These are phyloP conservation scores for Tympanopsis confertula DNA, from an alignment of 2,329 filamentous ascomycete species.

Conservation along the genomic window DNA sequence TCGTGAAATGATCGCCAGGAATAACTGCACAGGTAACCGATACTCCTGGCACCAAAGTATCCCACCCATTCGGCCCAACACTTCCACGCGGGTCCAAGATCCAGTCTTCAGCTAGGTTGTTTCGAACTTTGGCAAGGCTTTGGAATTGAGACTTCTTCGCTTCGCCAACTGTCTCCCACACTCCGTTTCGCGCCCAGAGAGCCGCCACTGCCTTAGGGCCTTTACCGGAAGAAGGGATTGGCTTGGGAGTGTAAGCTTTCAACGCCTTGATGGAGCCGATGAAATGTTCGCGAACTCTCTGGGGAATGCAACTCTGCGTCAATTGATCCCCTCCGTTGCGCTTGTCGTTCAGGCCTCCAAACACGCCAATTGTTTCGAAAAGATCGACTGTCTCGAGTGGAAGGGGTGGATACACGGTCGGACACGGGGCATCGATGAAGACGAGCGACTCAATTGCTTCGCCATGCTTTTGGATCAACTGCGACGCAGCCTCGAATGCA, in stretches of 20 bases:
- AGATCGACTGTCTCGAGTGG: not conserved
- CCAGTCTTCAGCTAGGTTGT: not conserved
- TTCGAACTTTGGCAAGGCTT: not conserved
- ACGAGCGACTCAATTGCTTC: not conserved
- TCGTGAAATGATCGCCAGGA: too few relatives aligned
- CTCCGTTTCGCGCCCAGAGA: not conserved
- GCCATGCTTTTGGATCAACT: not conserved
- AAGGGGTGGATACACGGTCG: not conserved
- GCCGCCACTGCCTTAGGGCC: not conserved
- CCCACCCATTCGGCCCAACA: constrained; percentile 1
- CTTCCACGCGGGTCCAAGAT: not conserved
- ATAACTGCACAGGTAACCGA: too few relatives aligned
- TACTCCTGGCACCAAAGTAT: not conserved
- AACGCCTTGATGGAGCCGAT: not conserved
- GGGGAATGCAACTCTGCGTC: too few relatives aligned
- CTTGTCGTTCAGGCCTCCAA: not conserved
- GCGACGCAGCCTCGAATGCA: constrained; percentile 2
- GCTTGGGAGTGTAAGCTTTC: not conserved
- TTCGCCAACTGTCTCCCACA: not conserved
- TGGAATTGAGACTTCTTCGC: not conserved
- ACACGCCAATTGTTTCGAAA: not conserved
- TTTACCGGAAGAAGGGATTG: not conserved
- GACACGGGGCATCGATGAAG: not conserved
- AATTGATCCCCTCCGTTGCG: not conserved
- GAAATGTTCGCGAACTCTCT: not conserved